phyloP scores from a whole-genome alignment of 139 green algal species.

The Picocystis salinarum region DNA sequence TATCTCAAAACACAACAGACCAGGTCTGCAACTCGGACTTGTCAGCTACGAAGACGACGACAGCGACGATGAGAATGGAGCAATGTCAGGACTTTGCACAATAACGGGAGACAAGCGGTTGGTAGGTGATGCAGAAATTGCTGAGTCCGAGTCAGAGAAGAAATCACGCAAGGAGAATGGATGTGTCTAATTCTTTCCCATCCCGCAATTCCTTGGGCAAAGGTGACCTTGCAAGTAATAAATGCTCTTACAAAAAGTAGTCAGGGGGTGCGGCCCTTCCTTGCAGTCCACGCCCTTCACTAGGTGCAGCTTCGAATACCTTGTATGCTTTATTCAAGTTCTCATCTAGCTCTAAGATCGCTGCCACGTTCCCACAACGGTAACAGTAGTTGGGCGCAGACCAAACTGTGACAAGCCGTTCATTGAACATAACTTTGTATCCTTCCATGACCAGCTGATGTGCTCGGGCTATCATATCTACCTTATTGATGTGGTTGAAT shows the following conservation, averaged over 20 bases:
- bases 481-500: constrained; percentile 62
- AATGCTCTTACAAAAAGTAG: constrained; percentile 2
- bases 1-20: too few relatives aligned
- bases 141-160: too few relatives aligned
- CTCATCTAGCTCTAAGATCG: constrained; percentile 90
- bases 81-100: too few relatives aligned
- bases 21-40: too few relatives aligned
- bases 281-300: neutral
- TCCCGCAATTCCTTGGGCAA: too few relatives aligned
- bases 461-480: constrained; percentile 72
- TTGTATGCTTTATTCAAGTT: constrained; percentile 71
- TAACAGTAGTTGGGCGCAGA: constrained; percentile 98
- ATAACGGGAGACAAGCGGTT: too few relatives aligned
- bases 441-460: constrained; percentile 99
- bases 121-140: too few relatives aligned
- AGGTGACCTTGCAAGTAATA: too few relatives aligned
- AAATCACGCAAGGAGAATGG: too few relatives aligned
- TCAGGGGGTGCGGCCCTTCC: neutral
- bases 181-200: too few relatives aligned
- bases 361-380: constrained; percentile 89
- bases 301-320: constrained; percentile 11
- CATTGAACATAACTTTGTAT: constrained; percentile 97
- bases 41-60: too few relatives aligned
- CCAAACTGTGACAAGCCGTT: constrained; percentile 94
- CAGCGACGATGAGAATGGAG: too few relatives aligned